Percentiles rank a stretch among this genome's conserved stretches.
Evolutionary conservation across 2,329 filamentous ascomycete species (phyloP).

Genomic region (Alternaria sp.): DNA sequence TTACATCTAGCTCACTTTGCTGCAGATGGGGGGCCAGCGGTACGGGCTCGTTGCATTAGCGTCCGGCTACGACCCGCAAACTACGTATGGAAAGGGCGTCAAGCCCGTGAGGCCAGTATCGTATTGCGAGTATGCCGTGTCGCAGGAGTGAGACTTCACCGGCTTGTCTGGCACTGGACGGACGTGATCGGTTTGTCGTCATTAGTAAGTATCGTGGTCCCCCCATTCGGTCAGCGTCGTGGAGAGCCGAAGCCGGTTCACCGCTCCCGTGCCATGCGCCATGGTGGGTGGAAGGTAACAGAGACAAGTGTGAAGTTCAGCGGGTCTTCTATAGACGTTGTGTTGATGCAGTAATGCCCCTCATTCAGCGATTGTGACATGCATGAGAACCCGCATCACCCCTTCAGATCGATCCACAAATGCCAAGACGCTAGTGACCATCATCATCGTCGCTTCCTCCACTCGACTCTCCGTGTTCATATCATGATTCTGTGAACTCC

Average conservation of each 20-base stretch:
- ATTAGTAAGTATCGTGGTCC: background rate
- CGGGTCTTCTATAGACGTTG: no score
- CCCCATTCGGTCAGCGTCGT: background rate
- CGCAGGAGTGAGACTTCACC: background rate
- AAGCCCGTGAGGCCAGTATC: background rate
- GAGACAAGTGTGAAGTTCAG: background rate
- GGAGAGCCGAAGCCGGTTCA: slow-evolving; percentile 15
- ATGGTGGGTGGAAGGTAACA: background rate
- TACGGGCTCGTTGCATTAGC: background rate
- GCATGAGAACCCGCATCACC: background rate
- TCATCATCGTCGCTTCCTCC: background rate
- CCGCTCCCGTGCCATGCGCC: background rate
- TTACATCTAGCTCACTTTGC: background rate
- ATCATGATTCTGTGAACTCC: background rate
- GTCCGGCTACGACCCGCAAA: background rate
- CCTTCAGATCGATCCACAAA: background rate
- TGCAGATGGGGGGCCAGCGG: background rate
- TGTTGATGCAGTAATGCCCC: background rate
- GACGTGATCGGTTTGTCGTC: background rate
- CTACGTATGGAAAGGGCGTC: background rate
- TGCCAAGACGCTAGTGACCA: background rate
- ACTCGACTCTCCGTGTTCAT: background rate
- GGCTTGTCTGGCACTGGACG: background rate
- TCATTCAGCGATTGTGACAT: background rate
- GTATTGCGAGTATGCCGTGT: background rate